A percentile compares a stretch with the other conserved stretches of the same genome.
These are phyloP conservation scores for Zasmidium angulare DNA, from an alignment of 2,329 filamentous ascomycete species.

Conservation along the genomic window DNA sequence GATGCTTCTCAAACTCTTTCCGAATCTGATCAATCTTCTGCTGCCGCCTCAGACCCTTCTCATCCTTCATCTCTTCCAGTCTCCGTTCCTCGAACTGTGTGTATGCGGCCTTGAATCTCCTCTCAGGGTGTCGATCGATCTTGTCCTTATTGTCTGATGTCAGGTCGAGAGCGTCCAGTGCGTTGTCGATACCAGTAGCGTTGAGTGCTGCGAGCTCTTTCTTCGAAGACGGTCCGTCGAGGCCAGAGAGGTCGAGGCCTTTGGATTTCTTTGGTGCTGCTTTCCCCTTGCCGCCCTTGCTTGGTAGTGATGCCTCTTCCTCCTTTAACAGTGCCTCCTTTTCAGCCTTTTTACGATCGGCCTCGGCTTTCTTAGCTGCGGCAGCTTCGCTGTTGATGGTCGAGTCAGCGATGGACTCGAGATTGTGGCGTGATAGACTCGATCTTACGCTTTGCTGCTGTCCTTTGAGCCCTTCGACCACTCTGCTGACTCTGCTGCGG, in stretches of 20 bases:
- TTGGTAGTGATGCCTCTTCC: conserved; percentile 71
- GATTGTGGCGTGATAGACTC: background rate
- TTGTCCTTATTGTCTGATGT: conserved; percentile 61
- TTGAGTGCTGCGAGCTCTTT: conserved; percentile 63
- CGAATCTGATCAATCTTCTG: conserved; percentile 80
- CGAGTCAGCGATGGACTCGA: background rate
- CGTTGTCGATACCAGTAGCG: conserved; percentile 88
- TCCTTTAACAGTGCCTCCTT: conserved; percentile 77
- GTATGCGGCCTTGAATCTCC: conserved; percentile 82
- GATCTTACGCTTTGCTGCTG: conserved; percentile 77
- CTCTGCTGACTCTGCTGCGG: conserved; percentile 67
- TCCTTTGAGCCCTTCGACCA: conserved; percentile 87
- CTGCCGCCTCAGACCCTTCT: conserved; percentile 76
- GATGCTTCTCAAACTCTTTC: conserved; percentile 93
- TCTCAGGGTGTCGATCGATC: conserved; percentile 85
- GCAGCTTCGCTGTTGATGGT: conserved; percentile 68
- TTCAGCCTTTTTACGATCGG: conserved; percentile 86
- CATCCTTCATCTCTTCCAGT: conserved; percentile 79
- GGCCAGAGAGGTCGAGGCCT: conserved; percentile 72
- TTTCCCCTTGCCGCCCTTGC: conserved; percentile 66
- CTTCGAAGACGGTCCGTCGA: conserved; percentile 58
- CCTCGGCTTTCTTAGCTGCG: conserved; percentile 78
- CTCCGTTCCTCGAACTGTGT: conserved; percentile 78
- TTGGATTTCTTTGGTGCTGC: conserved; percentile 55
- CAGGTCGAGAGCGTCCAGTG: conserved; percentile 79